Evolutionary conservation across 164 flowering plant species (phyloP), one percentile per base, ranked within the genome.

Genomic region (Stephania japonica): DNA sequence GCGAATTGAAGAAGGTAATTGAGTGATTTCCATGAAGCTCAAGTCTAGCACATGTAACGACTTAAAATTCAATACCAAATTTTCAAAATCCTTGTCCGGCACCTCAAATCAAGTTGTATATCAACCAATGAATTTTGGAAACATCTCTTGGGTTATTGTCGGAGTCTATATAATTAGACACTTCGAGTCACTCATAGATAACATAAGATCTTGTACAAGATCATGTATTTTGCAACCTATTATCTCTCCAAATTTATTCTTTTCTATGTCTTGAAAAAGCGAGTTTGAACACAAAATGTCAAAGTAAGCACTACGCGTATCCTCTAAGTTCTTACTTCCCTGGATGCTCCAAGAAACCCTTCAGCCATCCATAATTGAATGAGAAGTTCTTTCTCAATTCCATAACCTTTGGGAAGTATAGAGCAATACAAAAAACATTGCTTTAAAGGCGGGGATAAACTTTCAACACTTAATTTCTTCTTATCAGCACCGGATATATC

Each of bases 21-120:
- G 5, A 11, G 32, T 16, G 10, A 43, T 43, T 8, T 10, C 0
- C 21, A 12, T 64, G 14, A 13, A 21, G 65, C 24, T 32, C 7
- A 75, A 50, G 23, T 70, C 73, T 71, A 75, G 23, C 61, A 56
- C 78, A 7, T 73, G 69, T 4, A 75, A 26, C 7, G 9, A 27
- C 42, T 23, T 49, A 4, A 65, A 6, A 10, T 12, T 53, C 18
- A 11, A 19, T 25, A 75, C 2, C 44, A 27, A 44, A 1, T 13
- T 10, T 16, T 7, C 43, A 44, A 44, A 44, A 44, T 7, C 23
- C 59, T 1, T 2, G 1, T 53, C 2, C 14, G 62, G 0, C n/a
- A 53, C n/a, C n/a, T 18, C 18, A 53, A 13, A 14, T 3, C 3
- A 13, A 50, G 3, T 14, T 2, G 16, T 50, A 50, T 50, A 4